Percentiles rank a stretch among this genome's conserved stretches.
These are phyloP conservation scores for Cylindrodendrum hubeiense DNA, from an alignment of 2,329 filamentous ascomycete species.

Conservation along the genomic window DNA sequence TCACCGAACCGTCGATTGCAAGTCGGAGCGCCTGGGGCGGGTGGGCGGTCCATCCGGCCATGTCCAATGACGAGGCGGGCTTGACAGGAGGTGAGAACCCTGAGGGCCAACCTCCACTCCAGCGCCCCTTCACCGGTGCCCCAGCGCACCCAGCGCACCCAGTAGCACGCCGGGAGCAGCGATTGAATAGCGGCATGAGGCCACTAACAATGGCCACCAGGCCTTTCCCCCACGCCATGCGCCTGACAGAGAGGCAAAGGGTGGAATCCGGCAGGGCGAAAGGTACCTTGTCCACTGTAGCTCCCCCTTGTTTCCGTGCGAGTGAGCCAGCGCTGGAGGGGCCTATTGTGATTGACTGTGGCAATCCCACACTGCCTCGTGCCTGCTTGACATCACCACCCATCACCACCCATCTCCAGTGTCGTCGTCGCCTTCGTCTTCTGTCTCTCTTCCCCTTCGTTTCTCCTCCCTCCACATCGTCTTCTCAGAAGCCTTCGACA, in stretches of 20 bases:
- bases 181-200: constrained; percentile 4
- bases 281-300: constrained; percentile 13
- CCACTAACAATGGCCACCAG: constrained; percentile 19
- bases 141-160: constrained; percentile 1
- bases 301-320: constrained; percentile 11
- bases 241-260: not conserved
- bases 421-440: not conserved
- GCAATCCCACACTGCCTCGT: constrained; percentile 21
- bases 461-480: not conserved
- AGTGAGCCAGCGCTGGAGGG: not conserved
- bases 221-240: constrained; percentile 8
- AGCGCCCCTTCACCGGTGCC: constrained; percentile 21
- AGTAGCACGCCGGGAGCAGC: constrained; percentile 2
- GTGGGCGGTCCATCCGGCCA: not conserved
- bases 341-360: constrained; percentile 8
- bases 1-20: constrained; percentile 9
- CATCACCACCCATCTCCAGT: constrained; percentile 10
- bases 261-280: not conserved
- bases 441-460: constrained; percentile 8
- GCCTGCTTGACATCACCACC: constrained; percentile 14
- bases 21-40: constrained; percentile 17
- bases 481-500: not conserved
- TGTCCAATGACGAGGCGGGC: constrained; percentile 34
- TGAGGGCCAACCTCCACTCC: constrained; percentile 41
- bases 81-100: constrained; percentile 41